Conservation (phyloP, 768 basidiomycete species). For the Lactarius sanguifluus region DNA sequence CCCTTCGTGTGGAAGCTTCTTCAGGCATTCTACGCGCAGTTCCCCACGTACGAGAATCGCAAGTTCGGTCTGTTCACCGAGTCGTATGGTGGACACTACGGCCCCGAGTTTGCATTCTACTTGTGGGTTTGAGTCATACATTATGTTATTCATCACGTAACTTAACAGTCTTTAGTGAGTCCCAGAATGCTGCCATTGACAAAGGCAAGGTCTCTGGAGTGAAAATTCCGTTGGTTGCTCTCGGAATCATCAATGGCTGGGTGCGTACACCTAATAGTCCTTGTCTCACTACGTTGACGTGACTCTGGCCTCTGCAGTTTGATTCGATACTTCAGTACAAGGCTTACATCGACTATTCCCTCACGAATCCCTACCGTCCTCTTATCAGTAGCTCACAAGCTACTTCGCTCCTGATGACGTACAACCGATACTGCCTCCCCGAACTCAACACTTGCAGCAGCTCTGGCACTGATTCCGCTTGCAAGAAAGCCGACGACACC, state of each 20-base stretch:
- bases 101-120: conserved; percentile 26
- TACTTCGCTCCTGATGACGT: background rate
- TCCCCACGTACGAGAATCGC: conserved; percentile 41
- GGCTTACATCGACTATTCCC: conserved; percentile 49
- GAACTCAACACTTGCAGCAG: conserved; percentile 48
- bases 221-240: conserved; percentile 43
- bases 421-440: conserved; percentile 41
- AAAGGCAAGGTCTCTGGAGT: conserved; percentile 41
- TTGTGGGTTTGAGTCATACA: background rate
- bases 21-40: conserved; percentile 33
- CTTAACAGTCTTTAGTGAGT: conserved; percentile 33
- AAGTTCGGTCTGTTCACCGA: conserved; percentile 55
- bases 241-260: background rate
- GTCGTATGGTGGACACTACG: conserved; percentile 38
- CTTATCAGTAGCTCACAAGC: conserved; percentile 5
- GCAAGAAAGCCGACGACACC: conserved; percentile 45
- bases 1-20: background rate
- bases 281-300: conserved; percentile 32
- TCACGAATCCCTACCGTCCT: conserved; percentile 38
- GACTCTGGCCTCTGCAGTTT: background rate
- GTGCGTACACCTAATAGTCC: conserved; percentile 49
- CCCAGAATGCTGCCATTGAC: conserved; percentile 55
- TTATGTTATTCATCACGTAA: too few species aligned
- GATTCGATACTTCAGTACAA: conserved; percentile 45
- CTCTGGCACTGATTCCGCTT: conserved; percentile 44